Base-by-base conservation (phyloP, 176 grass and related monocot species). In the Oryza punctata region DNA sequence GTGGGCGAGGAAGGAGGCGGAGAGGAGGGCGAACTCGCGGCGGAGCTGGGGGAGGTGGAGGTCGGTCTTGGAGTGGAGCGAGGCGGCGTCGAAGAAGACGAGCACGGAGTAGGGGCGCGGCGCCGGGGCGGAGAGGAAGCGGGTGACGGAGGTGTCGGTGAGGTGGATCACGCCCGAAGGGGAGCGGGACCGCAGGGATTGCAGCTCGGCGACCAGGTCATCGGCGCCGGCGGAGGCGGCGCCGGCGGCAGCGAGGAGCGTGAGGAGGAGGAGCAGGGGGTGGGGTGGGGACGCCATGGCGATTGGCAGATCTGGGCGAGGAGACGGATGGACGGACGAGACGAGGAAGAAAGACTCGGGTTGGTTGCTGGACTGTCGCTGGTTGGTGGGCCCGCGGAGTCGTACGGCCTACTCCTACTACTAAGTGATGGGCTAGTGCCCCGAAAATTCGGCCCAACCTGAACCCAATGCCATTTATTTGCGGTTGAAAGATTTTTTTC, bases 21-120 rank as follows among this genome's bases (percentile, higher is more conserved):
- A 93, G 21, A 98, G 85, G 77, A 98, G 86, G 45, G 85, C 91
- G 23, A 94, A 98, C 81, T 98, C 91, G 47, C 72, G 76, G 65
- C 89, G 92, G 87, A 98, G 96, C 82, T 98, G 87, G 46, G 78
- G 87, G 25, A 98, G 87, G 83, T 98, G 96, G 85, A 98, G 91
- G 16, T 98, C 93, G 7, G 93, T 13, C 87, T 95, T 98, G 60
- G 91, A 95, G 75, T 90, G 93, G 82, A 98, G 93, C 57, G 94
- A 90, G 46, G 85, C 11, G 24, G 96, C 96, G 69, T 98, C 96
- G 89, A 98, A 98, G 91, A 98, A 98, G 72, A 98, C 66, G 14
- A 98, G 72, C 6, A 98, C 73, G 49, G 93, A 93, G 70, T 98
- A 98, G 37, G 93, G 57, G 49, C 92, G 91, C 16, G 83, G 23